Evolutionary conservation across 164 flowering plant genomes (phyloP).

Genomic region (Vitis cinerea): DNA sequence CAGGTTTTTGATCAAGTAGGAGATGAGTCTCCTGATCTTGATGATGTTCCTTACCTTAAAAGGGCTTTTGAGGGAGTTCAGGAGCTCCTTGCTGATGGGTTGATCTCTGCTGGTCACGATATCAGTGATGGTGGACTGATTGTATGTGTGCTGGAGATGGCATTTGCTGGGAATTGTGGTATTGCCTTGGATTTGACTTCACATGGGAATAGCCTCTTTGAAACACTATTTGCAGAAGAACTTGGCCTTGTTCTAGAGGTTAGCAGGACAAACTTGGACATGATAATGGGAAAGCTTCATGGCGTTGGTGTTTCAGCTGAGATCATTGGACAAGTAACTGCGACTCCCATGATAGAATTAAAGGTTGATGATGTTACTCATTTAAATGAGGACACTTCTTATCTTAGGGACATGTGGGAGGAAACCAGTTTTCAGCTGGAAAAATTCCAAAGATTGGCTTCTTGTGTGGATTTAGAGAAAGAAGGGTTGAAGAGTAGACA

Average conservation of each 20-base stretch:
- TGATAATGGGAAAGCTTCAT: conserved; percentile 43
- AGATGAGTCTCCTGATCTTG: conserved; percentile 84
- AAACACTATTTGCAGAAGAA: conserved; percentile 85
- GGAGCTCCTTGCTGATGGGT: conserved; percentile 51
- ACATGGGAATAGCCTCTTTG: conserved; percentile 43
- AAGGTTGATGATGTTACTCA: conserved; percentile 57
- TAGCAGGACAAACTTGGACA: conserved; percentile 46
- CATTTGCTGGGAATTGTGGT: conserved; percentile 96
- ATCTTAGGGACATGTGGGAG: conserved; percentile 92
- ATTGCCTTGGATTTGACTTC: conserved; percentile 55
- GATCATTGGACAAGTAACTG: conserved; percentile 65
- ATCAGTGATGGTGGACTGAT: conserved; percentile 91
- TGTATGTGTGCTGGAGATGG: conserved; percentile 77
- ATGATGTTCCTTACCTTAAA: conserved; percentile 77
- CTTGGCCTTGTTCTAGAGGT: conserved; percentile 88
- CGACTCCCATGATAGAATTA: conserved; percentile 43
- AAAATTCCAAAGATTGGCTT: conserved; percentile 64
- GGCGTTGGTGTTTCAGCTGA: conserved; percentile 43
- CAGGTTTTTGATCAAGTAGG: conserved; percentile 89
- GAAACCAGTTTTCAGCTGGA: conserved; percentile 91
- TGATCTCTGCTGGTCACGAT: conserved; percentile 94
- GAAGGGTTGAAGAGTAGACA: conserved; percentile 69
- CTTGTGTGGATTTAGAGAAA: conserved; percentile 78
- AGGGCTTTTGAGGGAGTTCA: conserved; percentile 71
- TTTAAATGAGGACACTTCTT: conserved; percentile 53